Base-by-base conservation (phyloP, 2,329 filamentous ascomycete genomes). In the Xylariaceae sp. region DNA sequence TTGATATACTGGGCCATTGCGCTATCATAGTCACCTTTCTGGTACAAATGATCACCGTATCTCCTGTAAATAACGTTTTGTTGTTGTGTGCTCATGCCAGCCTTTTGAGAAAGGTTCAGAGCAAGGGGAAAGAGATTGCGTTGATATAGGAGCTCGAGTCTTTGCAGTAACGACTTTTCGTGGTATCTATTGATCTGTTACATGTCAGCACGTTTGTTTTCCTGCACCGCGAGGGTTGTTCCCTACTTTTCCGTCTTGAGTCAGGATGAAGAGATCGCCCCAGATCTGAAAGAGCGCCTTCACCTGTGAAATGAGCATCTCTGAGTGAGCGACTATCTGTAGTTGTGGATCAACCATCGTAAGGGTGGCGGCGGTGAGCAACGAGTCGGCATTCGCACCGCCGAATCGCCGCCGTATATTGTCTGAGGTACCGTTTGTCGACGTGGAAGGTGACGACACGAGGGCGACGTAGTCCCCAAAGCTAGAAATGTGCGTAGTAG, bases 1-100 rank as follows among this genome's bases (percentile, higher is more conserved):
- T 90, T 88, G 59, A 99, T 84, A 68, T 99, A 99, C 70, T 97
- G 94, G 65, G 95, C 87, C 95, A 99, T 99, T n/a, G 95, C 91
- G 5, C 89, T 94, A 67, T 99, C 94, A 67, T 92, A 99, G 67
- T 96, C 91, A 3, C 88, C 90, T 66, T 95, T 96, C 61, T 95
- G 89, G 66, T 99, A 97, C 3, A 97, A 73, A 65, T 92, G 89
- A 68, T 99, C 94, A 9, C 92, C 94, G 70, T 96, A 97, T 68
- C 87, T 91, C 55, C 92, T 85, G 67, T 92, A 95, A 55, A 99
- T 99, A 55, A 88, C 77, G 65, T 95, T 96, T 64, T 95, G 89
- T 70, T 96, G 89, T 46, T 86, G 76, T 2, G 76, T 73, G 69
- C 91, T 89, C 65, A 96, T 80, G 1, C 90, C 89, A 7, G 87